phyloP scores from a whole-genome alignment of 495 filamentous ascomycete species.

The Penicillium longicatenatum region DNA sequence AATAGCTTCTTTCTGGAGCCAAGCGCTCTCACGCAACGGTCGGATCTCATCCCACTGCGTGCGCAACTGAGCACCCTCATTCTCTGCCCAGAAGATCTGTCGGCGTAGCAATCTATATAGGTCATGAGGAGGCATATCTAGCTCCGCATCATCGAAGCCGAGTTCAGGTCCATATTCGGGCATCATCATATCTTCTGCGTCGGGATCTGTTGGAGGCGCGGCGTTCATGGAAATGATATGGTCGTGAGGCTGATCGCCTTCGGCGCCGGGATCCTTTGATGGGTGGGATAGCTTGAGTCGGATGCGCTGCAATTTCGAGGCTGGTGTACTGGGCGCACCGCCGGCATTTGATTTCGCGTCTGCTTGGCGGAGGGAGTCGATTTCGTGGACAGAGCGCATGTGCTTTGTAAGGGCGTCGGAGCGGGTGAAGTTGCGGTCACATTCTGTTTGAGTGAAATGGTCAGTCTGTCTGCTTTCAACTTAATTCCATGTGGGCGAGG shows the following conservation, averaged over 20 bases:
- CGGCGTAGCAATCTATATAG: conserved; percentile 73
- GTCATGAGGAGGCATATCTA: conserved; percentile 64
- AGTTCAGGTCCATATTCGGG: conserved; percentile 40
- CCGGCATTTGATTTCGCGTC: conserved; percentile 74
- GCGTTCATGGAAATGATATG: conserved; percentile 42
- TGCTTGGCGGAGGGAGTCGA: conserved; percentile 84
- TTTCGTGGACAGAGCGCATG: conserved; percentile 98
- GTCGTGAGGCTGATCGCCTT: conserved; percentile 50
- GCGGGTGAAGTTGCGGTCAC: conserved; percentile 94
- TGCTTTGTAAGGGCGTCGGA: conserved; percentile 97
- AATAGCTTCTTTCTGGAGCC: conserved; percentile 78
- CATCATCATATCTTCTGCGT: conserved; percentile 50
- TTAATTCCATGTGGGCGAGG: not conserved
- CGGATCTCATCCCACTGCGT: conserved; percentile 66
- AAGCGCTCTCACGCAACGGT: conserved; percentile 70
- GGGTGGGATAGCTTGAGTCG: conserved; percentile 65
- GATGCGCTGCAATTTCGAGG: conserved; percentile 62
- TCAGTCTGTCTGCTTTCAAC: not conserved
- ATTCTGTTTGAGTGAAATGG: conserved; percentile 59
- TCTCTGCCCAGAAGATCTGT: conserved; percentile 79
- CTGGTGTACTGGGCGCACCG: conserved; percentile 42
- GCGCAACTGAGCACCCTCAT: conserved; percentile 64
- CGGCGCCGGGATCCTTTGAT: conserved; percentile 41
- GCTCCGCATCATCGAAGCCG: conserved; percentile 71
- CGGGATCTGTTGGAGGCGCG: conserved; percentile 48